Conservation (phyloP, 352 stramenopile genomes). For the Phytophthora brassicae region DNA sequence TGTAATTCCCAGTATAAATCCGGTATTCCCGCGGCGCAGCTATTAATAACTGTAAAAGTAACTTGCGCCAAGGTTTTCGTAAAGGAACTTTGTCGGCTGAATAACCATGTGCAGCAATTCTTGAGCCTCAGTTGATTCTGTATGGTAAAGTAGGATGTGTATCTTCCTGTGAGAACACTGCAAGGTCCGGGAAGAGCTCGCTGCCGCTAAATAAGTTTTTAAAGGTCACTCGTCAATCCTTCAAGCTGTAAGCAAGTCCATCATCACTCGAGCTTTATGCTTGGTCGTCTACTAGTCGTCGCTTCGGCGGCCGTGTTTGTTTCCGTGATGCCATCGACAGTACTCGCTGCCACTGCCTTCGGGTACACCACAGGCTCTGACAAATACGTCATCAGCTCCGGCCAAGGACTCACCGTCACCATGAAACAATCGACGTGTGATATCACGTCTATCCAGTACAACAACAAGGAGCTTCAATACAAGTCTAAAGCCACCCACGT, state of each 20-base stretch:
- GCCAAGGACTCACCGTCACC: constrained; percentile 35
- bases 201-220: not conserved
- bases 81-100: not conserved
- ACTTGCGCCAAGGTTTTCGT: no score
- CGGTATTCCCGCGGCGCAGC: no score
- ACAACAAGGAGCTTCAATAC: constrained; percentile 45
- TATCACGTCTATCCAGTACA: constrained; percentile 44
- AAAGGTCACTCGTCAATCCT: constrained; percentile 22
- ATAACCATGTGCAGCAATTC: not conserved
- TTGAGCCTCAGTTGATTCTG: not conserved
- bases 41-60: no score
- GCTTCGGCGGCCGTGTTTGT: constrained; percentile 1
- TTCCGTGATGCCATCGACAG: constrained; percentile 5
- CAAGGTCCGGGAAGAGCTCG: not conserved
- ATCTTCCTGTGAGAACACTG: constrained; percentile 9
- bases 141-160: no score
- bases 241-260: constrained; percentile 4
- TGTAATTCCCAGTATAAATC: no score
- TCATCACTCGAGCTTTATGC: constrained; percentile 5
- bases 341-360: constrained; percentile 30
- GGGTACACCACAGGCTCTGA: constrained; percentile 37
- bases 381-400: constrained; percentile 41
- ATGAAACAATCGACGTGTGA: constrained; percentile 50
- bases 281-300: constrained; percentile 7
- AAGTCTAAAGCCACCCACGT: constrained; percentile 42